Percentiles rank a stretch among this genome's conserved stretches.
phyloP scores from a whole-genome alignment of 148 eudicot species.

The Simmondsia chinensis region DNA sequence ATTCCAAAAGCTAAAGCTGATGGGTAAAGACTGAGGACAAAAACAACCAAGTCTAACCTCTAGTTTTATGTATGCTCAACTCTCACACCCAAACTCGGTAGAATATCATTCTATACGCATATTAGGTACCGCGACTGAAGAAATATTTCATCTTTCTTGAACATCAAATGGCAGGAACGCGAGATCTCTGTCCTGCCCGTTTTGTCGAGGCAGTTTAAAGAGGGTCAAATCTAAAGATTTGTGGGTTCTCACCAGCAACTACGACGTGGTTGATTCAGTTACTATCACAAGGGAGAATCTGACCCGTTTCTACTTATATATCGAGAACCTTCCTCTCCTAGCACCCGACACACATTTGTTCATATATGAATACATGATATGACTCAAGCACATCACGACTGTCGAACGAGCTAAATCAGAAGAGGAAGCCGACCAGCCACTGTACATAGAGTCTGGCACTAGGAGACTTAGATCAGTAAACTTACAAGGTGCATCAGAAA shows the following conservation, averaged over 20 bases:
- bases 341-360: constrained; percentile 40
- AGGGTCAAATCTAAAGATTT: constrained; percentile 60
- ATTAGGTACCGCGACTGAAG: not conserved
- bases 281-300: constrained; percentile 58
- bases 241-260: constrained; percentile 57
- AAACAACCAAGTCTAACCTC: too few relatives aligned
- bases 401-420: not conserved
- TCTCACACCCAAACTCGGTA: not conserved
- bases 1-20: too few relatives aligned
- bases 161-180: constrained; percentile 37
- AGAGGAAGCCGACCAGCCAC: constrained; percentile 8
- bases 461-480: not conserved
- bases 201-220: constrained; percentile 76
- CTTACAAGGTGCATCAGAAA: not conserved
- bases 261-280: constrained; percentile 43
- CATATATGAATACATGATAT: constrained; percentile 65
- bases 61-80: too few relatives aligned
- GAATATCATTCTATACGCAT: not conserved
- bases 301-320: constrained; percentile 52
- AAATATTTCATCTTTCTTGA: not conserved
- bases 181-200: constrained; percentile 82
- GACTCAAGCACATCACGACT: not conserved
- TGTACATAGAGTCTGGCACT: constrained; percentile 20
- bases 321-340: constrained; percentile 49
- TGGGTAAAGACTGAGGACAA: too few relatives aligned